Conservation (phyloP, 2,329 filamentous ascomycete species). For the Pyricularia grisea region DNA sequence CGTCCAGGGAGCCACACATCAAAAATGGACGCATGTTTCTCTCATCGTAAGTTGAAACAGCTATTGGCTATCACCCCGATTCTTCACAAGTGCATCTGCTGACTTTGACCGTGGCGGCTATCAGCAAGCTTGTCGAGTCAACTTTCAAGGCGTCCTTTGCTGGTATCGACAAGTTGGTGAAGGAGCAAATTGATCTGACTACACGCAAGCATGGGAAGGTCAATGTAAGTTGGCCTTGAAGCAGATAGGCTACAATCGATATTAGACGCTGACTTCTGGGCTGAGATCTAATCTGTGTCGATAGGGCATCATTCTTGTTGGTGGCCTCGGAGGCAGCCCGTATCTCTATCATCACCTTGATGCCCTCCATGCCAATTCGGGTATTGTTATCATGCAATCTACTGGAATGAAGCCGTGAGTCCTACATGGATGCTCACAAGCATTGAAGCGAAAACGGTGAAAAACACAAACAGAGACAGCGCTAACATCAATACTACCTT, state of each 20-base stretch:
- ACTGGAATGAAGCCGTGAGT: slow-evolving; percentile 1
- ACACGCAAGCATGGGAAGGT: slow-evolving; percentile 8
- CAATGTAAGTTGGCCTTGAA: slow-evolving; percentile 16
- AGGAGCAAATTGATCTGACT: slow-evolving; percentile 13
- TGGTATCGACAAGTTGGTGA: slow-evolving; percentile 12
- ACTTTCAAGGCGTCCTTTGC: background rate
- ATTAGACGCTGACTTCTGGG: too few relatives aligned
- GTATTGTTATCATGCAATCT: background rate
- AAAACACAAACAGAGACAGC: background rate
- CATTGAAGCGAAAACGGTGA: background rate
- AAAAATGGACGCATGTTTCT: background rate
- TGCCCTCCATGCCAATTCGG: background rate
- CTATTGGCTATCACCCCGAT: too few relatives aligned
- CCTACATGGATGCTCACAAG: background rate
- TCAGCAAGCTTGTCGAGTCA: background rate
- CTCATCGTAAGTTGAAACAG: background rate
- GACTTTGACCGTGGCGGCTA: background rate
- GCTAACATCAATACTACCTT: background rate
- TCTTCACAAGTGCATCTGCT: background rate
- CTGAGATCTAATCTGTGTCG: too few relatives aligned
- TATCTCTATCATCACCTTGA: slow-evolving; percentile 18
- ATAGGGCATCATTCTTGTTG: slow-evolving; percentile 27
- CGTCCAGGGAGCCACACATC: background rate
- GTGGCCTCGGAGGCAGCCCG: slow-evolving; percentile 25
- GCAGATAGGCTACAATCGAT: too few relatives aligned